phyloP scores from a whole-genome alignment of 108 stramenopile genomes.

The Cyclotella baltica region DNA sequence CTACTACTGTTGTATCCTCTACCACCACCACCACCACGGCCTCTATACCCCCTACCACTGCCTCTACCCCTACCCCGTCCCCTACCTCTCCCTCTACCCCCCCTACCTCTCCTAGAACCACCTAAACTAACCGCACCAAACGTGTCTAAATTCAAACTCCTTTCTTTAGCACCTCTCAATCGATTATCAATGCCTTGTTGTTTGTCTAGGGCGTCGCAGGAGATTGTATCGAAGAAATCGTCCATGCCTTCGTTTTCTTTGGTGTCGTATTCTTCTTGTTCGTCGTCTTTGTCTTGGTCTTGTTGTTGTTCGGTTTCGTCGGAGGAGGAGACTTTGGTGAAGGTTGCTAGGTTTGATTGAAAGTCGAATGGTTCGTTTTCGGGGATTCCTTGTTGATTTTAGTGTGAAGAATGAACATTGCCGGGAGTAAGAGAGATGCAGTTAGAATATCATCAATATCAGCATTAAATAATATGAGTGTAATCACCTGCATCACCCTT shows the following conservation, averaged over 20 bases:
- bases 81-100: constrained; percentile 54
- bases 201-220: constrained; percentile 83
- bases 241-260: constrained; percentile 63
- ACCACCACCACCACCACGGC: constrained; percentile 3
- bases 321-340: constrained; percentile 57
- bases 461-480: not conserved
- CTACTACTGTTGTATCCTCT: not conserved
- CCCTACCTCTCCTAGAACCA: constrained; percentile 38
- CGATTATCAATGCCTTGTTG: constrained; percentile 80
- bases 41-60: constrained; percentile 35
- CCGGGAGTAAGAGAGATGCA: not conserved
- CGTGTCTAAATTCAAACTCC: constrained; percentile 85
- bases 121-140: constrained; percentile 85
- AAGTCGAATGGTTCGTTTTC: constrained; percentile 73
- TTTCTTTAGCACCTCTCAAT: constrained; percentile 74
- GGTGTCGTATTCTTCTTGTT: constrained; percentile 21
- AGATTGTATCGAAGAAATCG: constrained; percentile 89
- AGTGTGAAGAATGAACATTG: not conserved
- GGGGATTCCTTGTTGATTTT: not conserved
- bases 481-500: constrained; percentile 39
- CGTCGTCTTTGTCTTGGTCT: constrained; percentile 49
- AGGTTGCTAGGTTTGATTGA: constrained; percentile 77
- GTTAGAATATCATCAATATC: not conserved
- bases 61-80: constrained; percentile 58
- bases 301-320: too few relatives aligned